Base-by-base conservation (phyloP, 192 early-diverging fungal genomes). In the Mortierella antarctica region DNA sequence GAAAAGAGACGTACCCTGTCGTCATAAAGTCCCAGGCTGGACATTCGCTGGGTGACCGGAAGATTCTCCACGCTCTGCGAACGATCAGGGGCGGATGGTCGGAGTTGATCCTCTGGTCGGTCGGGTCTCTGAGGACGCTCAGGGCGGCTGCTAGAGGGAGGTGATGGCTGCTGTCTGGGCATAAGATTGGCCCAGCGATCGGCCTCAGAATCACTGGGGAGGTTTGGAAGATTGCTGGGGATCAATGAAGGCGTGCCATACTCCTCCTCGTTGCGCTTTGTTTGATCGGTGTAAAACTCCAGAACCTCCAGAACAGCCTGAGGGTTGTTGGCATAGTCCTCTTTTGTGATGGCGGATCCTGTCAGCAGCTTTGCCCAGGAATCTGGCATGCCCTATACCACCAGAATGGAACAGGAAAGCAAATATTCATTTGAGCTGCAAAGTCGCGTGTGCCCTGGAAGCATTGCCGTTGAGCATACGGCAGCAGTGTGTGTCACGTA, bases 291-390 rank as follows among this genome's bases (percentile, higher is more conserved):
- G 88, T 99, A 99, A 70, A 99, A 99, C 82, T 98, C 97, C 40
- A 99, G 87, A 41, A 97, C 97, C 75, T 98, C 97, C 18, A 99
- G 82, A 45, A 99, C 98, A 20, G 97, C 97, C 84, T 99, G 97
- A 41, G 98, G 98, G 70, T 99, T 96, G 83, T 95, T 96, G 49
- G 95, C 92, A 76, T 96, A 96, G 90, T 99, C 98, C 74, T 99
- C 96, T 74, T 97, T 92, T 20, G 98, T 96, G 60, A 99, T 96
- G 59, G 92, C 93, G 7, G 97, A 98, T 18, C 93, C 90, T 82
- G 97, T 95, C 56, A 99, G 85, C 23, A 99, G 89, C 81, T 88
- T 91, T 54, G 92, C 95, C 98, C 98, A 99, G 78, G 96, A 94
- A 69, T 94, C 93, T 59, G 98, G 98, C 70, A 99, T 80, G 50